A percentile compares a stretch with the other conserved stretches of the same genome.
These are phyloP conservation scores for Coriaria nepalensis DNA, from an alignment of 306 rosid species.

Conservation along the genomic window DNA sequence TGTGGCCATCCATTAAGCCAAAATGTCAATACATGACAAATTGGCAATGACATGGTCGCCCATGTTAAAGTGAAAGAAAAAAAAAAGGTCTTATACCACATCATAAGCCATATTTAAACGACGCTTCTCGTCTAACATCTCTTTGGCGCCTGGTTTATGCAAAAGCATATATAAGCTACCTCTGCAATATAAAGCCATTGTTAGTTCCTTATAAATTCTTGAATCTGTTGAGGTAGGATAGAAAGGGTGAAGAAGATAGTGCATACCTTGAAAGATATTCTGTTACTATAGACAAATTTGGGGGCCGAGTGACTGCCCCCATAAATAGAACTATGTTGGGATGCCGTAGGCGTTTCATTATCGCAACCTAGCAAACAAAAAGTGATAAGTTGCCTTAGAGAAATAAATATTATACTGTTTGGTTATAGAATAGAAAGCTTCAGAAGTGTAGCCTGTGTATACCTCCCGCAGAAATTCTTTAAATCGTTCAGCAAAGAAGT, in stretches of 20 bases:
- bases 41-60: conserved; percentile 3
- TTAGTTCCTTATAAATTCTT: conserved; percentile 14
- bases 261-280: conserved; percentile 88
- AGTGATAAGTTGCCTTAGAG: conserved; percentile 15
- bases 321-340: conserved; percentile 93
- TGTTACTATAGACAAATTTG: conserved; percentile 91
- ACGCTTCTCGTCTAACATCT: conserved; percentile 82
- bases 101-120: conserved; percentile 84
- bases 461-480: conserved; percentile 96
- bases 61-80: conserved; percentile 10
- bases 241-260: background rate
- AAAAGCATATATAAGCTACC: conserved; percentile 93
- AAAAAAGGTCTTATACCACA: conserved; percentile 49
- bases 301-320: conserved; percentile 98
- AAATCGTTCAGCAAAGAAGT: conserved; percentile 73
- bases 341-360: conserved; percentile 89
- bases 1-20: conserved; percentile 13
- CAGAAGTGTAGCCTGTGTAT: conserved; percentile 14
- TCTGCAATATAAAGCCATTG: conserved; percentile 48
- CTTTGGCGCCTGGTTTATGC: conserved; percentile 75
- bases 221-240: conserved; percentile 8
- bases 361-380: conserved; percentile 62
- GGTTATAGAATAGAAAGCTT: conserved; percentile 1
- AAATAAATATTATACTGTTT: conserved; percentile 11
- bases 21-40: background rate